phyloP scores from a whole-genome alignment of 78 protist genomes.

The Dictyostelium discoideum region dicty_2.7 NC_007089.4:3944001-3944500 shows the following conservation, averaged over 20 bases:
- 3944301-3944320: constrained; percentile 14
- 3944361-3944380: constrained; percentile 20
- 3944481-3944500: neutral
- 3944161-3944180: neutral
- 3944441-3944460: neutral
- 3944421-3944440: neutral
- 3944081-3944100: neutral
- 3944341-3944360: constrained; percentile 25
- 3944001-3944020: neutral
- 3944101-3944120: neutral
- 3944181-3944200: no score
- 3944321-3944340: constrained; percentile 51
- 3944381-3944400: neutral
- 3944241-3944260: neutral
- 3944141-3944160: neutral
- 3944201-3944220: neutral
- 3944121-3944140: neutral
- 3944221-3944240: neutral
- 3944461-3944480: neutral
- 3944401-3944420: neutral
- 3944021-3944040: neutral
- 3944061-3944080: neutral
- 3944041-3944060: no score
- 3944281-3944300: neutral
- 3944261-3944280: neutral